Conservation (phyloP, 2,329 filamentous ascomycete genomes). For the Exophiala aquamarina region DNA sequence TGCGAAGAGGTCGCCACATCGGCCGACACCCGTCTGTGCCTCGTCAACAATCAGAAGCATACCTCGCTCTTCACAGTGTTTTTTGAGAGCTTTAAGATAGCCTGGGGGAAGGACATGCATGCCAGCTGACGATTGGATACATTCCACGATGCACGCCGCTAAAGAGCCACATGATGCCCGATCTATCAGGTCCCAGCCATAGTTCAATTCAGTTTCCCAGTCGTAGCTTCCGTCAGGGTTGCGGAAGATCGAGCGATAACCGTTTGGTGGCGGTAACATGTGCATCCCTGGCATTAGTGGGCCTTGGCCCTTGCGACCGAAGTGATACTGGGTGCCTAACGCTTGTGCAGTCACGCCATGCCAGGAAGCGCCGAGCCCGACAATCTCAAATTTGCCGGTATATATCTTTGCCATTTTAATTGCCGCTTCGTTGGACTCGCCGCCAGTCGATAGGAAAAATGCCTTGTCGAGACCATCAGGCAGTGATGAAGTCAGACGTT, state of each 20-base stretch:
- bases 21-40: constrained; percentile 59
- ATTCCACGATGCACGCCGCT: constrained; percentile 63
- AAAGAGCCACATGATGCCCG: constrained; percentile 60
- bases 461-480: constrained; percentile 54
- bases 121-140: constrained; percentile 59
- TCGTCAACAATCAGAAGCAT: constrained; percentile 63
- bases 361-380: constrained; percentile 59
- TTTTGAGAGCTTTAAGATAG: constrained; percentile 58
- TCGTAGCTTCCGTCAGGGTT: constrained; percentile 61
- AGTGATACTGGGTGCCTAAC: constrained; percentile 54
- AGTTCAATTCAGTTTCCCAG: constrained; percentile 65
- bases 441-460: constrained; percentile 60
- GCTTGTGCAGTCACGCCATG: constrained; percentile 62
- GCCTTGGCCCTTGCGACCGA: constrained; percentile 50
- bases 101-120: constrained; percentile 60
- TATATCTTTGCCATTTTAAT: constrained; percentile 65
- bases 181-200: constrained; percentile 62
- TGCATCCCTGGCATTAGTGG: constrained; percentile 57
- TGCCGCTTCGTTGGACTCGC: constrained; percentile 61
- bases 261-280: constrained; percentile 59
- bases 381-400: constrained; percentile 66
- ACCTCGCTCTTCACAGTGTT: constrained; percentile 53
- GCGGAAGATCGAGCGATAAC: constrained; percentile 63
- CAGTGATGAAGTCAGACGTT: constrained; percentile 50
- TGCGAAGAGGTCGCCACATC: constrained; percentile 60